Percentiles rank a stretch among this genome's conserved stretches.
Conservation (phyloP, 2,329 filamentous ascomycete species). For the Coniochaeta sp. region DNA sequence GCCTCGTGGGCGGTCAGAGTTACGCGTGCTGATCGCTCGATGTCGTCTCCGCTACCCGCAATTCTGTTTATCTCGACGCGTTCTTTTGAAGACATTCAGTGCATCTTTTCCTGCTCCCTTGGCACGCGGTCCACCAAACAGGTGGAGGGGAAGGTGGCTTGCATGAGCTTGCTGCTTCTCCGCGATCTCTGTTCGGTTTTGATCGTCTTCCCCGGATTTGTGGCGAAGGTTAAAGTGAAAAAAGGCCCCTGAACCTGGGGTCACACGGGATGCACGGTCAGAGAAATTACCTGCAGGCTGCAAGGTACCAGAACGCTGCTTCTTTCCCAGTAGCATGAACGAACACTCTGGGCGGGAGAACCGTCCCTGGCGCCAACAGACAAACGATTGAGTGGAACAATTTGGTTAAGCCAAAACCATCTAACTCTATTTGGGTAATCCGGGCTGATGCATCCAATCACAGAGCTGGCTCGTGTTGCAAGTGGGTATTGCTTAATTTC, state of each 20-base stretch:
- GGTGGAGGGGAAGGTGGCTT: neutral
- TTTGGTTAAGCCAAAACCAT: neutral
- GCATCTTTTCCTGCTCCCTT: neutral
- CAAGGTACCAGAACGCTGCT: neutral
- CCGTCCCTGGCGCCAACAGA: neutral
- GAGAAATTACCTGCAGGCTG: neutral
- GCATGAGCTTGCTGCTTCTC: neutral
- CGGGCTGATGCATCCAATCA: neutral
- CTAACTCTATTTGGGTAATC: neutral
- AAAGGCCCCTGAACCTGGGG: neutral
- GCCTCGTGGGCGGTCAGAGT: neutral
- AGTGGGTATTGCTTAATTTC: neutral
- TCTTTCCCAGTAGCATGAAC: neutral
- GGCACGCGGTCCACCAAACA: neutral
- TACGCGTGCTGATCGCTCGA: neutral
- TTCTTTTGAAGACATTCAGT: neutral
- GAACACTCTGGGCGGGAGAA: neutral
- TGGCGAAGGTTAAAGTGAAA: neutral
- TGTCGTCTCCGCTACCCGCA: neutral
- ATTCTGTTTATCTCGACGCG: neutral
- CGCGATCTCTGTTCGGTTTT: neutral
- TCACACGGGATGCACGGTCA: neutral
- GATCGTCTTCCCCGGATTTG: neutral
- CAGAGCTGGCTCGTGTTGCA: neutral
- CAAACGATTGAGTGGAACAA: neutral